phyloP scores from a whole-genome alignment of 129 eudicot genomes.

The Silybum marianum region DNA sequence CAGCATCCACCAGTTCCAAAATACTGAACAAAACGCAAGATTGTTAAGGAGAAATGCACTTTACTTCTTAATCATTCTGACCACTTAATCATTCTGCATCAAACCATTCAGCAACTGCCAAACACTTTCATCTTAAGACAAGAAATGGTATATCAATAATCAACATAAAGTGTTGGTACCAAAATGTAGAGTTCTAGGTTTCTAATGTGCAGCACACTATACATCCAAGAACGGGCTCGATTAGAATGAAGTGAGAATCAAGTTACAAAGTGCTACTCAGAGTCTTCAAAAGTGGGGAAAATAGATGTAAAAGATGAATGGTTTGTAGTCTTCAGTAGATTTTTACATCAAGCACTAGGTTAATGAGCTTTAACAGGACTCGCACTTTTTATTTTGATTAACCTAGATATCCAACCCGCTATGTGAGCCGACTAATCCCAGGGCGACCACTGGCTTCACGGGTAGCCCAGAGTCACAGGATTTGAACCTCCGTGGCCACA shows the following conservation, averaged over 20 bases:
- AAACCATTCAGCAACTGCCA: no score
- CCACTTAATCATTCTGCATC: no score
- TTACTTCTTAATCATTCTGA: background rate
- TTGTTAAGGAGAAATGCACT: constrained; percentile 15
- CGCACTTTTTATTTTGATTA: no score
- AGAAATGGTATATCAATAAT: no score
- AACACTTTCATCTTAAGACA: background rate
- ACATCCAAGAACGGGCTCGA: background rate
- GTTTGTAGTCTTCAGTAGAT: background rate
- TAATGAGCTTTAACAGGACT: no score
- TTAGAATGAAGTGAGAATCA: background rate
- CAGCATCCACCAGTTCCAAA: constrained; percentile 98
- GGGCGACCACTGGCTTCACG: no score
- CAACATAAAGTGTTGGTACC: no score
- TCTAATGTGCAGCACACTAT: constrained; percentile 11
- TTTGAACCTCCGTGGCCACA: no score
- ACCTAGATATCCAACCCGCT: no score
- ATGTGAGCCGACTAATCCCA: no score
- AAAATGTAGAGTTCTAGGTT: no score
- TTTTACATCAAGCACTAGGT: background rate
- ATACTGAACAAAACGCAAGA: constrained; percentile 42
- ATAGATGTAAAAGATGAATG: background rate
- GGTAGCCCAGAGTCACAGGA: no score
- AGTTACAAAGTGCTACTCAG: background rate
- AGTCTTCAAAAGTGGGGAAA: background rate